Evolutionary conservation across 441 rosid species (phyloP), one percentile per base, ranked within the genome.

Genomic region (Theobroma grandiflorum): DNA sequence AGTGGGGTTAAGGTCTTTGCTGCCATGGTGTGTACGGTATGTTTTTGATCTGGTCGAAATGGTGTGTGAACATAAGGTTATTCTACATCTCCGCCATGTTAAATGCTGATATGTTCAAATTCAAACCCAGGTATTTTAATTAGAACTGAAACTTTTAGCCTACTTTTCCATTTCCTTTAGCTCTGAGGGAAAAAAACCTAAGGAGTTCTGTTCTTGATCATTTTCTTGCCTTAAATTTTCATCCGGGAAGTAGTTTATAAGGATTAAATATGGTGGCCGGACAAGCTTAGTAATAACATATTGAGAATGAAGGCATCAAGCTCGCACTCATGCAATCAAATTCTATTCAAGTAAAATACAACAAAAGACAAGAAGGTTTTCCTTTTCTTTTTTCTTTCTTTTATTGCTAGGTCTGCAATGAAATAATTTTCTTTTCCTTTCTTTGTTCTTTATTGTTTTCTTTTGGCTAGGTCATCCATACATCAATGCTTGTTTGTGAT

Each of bases 401-500:
- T 57, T 59, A 26, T 53, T 43, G 35, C 69, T 33, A 43, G 38
- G 72, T 49, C 47, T 38, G 68, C 45, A n/a, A 61, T 69, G 72
- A 75, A 69, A 57, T 53, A 15, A 1, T 76, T 43, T 61, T 81
- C 1, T 57, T 40, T 43, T 8, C 8, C 16, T 52, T 61, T 42
- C 8, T 45, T 43, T 62, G 31, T 18, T 61, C 2, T 65, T 69
- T 42, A 6, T 31, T 2, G 31, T 72, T 49, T 40, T 26, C 67
- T 47, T 72, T 42, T 59, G 59, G 79, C 74, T 74, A 61, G 43
- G 65, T 45, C 76, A 73, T 35, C 62, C 45, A 18, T 66, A 31
- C 50, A 43, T 38, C 18, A 42, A 57, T n/a, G 53, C 47, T 71
- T 33, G 42, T 70, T 31, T 26, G 22, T 26, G 58, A 47, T 15